Conservation (phyloP, 805 yeast genomes). For the Candida bentonensis region DNA sequence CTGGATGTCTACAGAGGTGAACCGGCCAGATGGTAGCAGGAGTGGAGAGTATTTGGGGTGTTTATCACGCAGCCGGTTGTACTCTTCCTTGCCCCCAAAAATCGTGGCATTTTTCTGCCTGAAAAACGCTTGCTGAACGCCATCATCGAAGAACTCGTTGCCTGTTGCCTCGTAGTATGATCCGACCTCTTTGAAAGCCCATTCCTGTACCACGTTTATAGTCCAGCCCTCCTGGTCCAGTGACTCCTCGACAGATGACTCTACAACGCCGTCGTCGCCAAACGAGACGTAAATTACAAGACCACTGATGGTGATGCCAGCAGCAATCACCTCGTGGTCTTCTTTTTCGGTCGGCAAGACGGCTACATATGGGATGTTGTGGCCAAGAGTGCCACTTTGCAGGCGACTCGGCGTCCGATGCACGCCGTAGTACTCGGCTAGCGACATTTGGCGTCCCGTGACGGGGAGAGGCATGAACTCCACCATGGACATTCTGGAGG, state of each 20-base stretch:
- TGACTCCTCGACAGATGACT: conserved; percentile 3
- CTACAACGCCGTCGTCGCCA: conserved; percentile 4
- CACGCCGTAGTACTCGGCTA: conserved; percentile 24
- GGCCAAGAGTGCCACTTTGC: conserved; percentile 24
- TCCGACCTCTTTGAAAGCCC: conserved; percentile 35
- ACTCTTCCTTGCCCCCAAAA: not conserved
- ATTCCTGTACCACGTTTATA: conserved; percentile 25
- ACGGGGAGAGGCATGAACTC: conserved; percentile 22
- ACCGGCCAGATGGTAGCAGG: not conserved
- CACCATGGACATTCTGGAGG: conserved; percentile 27
- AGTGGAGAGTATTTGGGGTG: not conserved
- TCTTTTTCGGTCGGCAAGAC: conserved; percentile 20
- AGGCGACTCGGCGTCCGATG: not conserved
- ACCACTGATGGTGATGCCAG: conserved; percentile 34
- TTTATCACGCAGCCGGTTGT: not conserved
- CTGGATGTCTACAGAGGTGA: not conserved
- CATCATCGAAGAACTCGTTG: conserved; percentile 26
- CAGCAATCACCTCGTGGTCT: conserved; percentile 17
- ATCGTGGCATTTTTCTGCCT: not conserved
- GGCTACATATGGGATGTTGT: conserved; percentile 43
- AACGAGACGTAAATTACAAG: conserved; percentile 11
- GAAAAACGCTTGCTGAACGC: conserved; percentile 4
- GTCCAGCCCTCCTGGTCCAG: conserved; percentile 45
- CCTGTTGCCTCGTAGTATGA: conserved; percentile 36
- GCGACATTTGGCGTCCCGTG: conserved; percentile 6